Base-by-base conservation (phyloP, 257 asterid genomes). In the Eustoma russellianum region DNA sequence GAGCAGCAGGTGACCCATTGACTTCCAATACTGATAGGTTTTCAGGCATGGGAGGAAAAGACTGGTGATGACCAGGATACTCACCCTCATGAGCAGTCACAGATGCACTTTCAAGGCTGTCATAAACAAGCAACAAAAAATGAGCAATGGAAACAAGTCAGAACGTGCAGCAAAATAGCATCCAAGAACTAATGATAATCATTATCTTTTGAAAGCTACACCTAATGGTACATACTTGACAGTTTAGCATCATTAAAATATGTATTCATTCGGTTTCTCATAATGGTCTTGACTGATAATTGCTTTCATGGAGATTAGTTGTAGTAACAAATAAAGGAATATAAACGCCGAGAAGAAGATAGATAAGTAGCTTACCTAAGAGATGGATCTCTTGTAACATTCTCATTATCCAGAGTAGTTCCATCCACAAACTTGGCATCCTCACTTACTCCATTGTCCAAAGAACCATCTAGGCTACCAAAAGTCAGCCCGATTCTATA, bases 391-490 rank as follows among this genome's bases (percentile, higher is more conserved):
- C 41, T 52, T 53, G 68, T 53, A 61, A 69, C 63, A 54, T 66
- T 65, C 55, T 19, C 55, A 55, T 19, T 50, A 46, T 48, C 45
- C 16, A 69, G 50, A 52, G n/a, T 52, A 46, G 79, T 53, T 40
- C 55, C 52, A 48, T 66, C 70, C 46, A 34, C 61, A 43, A 44
- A 34, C 30, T 17, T 19, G 10, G 75, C 53, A 52, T 56, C 68
- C 60, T 66, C 63, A 40, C 46, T 44, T 7, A 30, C 50, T 38
- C 41, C 59, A 56, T 55, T 56, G 48, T 52, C 60, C 34, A 46
- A 19, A 55, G 55, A 61, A 61, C 68, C 69, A 66, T 74, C 76
- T 61, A 79, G 56, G 66, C 83, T 82, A 53, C 93, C 93, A 52
- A 83, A 83, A 50, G 74, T 77, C 70, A 83, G 50, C 13, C 70